A percentile compares a stretch with the other conserved stretches of the same genome.
Evolutionary conservation across 257 asterid species (phyloP).

Genomic region (Nicotiana noctiflora): DNA sequence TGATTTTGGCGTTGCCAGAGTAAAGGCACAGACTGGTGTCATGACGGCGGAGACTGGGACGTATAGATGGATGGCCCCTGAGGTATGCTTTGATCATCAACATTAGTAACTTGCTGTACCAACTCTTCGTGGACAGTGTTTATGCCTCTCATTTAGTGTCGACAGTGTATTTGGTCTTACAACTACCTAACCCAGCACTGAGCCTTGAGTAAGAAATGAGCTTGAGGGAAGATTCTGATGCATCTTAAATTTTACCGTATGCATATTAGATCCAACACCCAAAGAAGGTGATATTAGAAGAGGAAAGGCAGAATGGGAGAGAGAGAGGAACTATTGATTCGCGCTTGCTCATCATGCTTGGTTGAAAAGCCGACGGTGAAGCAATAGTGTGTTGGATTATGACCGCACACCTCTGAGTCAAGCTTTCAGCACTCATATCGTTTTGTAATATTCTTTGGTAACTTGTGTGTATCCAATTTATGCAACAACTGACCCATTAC

Average conservation of each 20-base stretch:
- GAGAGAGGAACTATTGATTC: background rate
- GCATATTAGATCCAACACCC: background rate
- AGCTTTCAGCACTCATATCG: background rate
- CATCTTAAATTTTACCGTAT: background rate
- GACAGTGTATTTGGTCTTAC: background rate
- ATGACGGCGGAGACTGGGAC: slow-evolving; percentile 99
- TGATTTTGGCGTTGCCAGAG: slow-evolving; percentile 99
- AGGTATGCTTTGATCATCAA: slow-evolving; percentile 44
- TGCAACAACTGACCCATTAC: background rate
- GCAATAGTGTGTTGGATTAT: background rate
- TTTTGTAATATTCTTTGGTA: background rate
- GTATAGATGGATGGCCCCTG: slow-evolving; percentile 99
- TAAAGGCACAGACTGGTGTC: slow-evolving; percentile 89
- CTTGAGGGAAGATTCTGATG: background rate
- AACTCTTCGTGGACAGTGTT: background rate
- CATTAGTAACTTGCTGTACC: background rate
- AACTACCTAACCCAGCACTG: background rate
- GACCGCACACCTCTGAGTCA: background rate
- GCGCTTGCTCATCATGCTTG: background rate
- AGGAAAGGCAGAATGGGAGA: background rate
- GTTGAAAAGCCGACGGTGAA: background rate
- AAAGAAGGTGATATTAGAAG: background rate
- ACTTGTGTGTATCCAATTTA: slow-evolving; percentile 1
- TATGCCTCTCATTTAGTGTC: background rate
- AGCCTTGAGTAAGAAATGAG: background rate